Percentiles rank a stretch among this genome's conserved stretches.
Conservation (phyloP, 2,329 filamentous ascomycete species). For the Fusarium gaditjirri region DNA sequence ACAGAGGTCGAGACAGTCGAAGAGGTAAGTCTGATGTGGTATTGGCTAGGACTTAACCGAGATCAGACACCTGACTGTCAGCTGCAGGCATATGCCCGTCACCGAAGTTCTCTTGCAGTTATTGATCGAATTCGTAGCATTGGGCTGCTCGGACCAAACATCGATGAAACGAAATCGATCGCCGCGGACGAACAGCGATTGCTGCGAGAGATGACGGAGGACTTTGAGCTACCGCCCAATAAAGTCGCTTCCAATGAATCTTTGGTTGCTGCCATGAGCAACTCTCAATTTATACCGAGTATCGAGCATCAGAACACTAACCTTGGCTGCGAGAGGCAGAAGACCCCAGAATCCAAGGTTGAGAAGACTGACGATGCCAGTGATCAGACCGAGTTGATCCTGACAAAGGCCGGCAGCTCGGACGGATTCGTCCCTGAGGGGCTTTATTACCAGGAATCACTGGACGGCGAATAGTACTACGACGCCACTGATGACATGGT, state of each 20-base stretch:
- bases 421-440: not conserved
- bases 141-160: not conserved
- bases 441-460: not conserved
- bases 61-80: not conserved
- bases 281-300: not conserved
- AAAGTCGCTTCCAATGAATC: not conserved
- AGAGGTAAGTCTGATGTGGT: not conserved
- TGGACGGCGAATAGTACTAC: not conserved
- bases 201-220: constrained; percentile 1
- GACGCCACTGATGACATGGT: not conserved
- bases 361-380: not conserved
- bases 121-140: not conserved
- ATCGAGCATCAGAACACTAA: not conserved
- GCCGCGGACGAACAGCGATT: not conserved
- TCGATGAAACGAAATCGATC: not conserved
- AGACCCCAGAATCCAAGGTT: not conserved
- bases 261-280: not conserved
- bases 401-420: not conserved
- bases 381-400: not conserved
- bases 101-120: not conserved
- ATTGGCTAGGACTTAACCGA: not conserved
- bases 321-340: not conserved
- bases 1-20: not conserved
- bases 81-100: not conserved
- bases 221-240: not conserved